A percentile compares a stretch with the other conserved stretches of the same genome.
phyloP scores from a whole-genome alignment of 2,329 filamentous ascomycete species.

The Exophiala viscosa region DNA sequence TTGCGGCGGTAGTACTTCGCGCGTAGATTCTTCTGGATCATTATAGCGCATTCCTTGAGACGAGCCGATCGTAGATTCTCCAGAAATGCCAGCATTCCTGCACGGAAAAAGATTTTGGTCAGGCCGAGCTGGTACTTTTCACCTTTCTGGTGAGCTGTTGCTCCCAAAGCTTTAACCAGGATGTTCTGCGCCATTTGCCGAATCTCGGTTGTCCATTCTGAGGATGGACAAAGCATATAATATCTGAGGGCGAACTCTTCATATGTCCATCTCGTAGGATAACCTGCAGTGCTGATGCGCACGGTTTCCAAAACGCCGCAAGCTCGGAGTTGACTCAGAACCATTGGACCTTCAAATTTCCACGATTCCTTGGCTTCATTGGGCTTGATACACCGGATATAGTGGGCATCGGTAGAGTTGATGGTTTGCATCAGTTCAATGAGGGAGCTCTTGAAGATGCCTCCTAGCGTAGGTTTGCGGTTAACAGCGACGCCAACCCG shows the following conservation, averaged over 20 bases:
- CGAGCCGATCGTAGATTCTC: constrained; percentile 89
- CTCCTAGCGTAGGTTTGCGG: constrained; percentile 92
- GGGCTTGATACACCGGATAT: constrained; percentile 98
- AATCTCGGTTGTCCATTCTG: constrained; percentile 89
- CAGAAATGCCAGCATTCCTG: constrained; percentile 96
- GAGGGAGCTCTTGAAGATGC: constrained; percentile 96
- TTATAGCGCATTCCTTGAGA: constrained; percentile 87
- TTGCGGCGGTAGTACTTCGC: constrained; percentile 92
- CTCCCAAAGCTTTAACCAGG: constrained; percentile 74
- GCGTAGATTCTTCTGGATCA: constrained; percentile 97
- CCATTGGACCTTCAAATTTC: constrained; percentile 99
- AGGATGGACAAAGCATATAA: constrained; percentile 93
- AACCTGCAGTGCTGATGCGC: constrained; percentile 93
- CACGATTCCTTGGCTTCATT: constrained; percentile 95
- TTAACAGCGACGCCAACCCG: constrained; percentile 90
- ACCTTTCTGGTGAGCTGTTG: constrained; percentile 65
- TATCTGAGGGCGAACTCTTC: constrained; percentile 97
- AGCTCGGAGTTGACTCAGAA: constrained; percentile 90
- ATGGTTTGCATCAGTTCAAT: constrained; percentile 98
- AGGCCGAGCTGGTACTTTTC: constrained; percentile 98
- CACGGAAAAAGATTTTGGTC: constrained; percentile 99
- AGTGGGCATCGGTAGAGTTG: constrained; percentile 96
- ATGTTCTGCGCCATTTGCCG: constrained; percentile 92
- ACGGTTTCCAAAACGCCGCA: constrained; percentile 99
- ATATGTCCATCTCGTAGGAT: constrained; percentile 97